Base-by-base conservation (phyloP, 75 land plant genomes). In the Sequoiadendron giganteum region DNA sequence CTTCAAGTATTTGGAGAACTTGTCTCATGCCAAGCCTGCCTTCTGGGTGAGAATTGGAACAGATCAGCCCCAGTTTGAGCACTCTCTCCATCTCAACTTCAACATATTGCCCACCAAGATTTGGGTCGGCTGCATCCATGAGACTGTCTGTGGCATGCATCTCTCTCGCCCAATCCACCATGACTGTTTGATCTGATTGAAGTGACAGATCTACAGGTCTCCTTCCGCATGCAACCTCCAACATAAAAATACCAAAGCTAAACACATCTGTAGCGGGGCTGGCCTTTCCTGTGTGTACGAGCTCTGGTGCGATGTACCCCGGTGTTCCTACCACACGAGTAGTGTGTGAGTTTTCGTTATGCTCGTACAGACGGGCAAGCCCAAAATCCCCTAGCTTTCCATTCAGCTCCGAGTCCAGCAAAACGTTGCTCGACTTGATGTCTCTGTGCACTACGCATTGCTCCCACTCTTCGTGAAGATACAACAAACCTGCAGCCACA, bases 401-500 rank as follows among this genome's bases (percentile, higher is more conserved):
- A 58, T 58, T 58, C 0, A 58, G 65, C 65, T 58, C 65, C 7
- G 65, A 18, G 6, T 58, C 65, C 1, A 58, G 25, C 65, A 58
- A 19, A 58, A 58, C 65, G 2, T 58, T 58, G 25, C 65, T 58
- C 4, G 65, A 58, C 65, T 58, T 58, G 25, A 58, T 58, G 65
- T 58, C 65, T 58, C 65, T 18, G 65, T 58, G 85, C 28, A 84
- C 47, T 79, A 86, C 25, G 18, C 45, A 11, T 25, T 86, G 11
- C 58, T 88, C 89, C 89, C 89, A 88, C 15, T 85, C 89, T 6
- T 48, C 61, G 36, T 88, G 89, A 28, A 88, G 45, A 88, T 88
- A 85, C 39, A 85, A 30, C 6, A 88, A 32, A 0, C 88, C 94
- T 0, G 91, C 85, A 10, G 92, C 94, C 3, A 91, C 91, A 14